phyloP scores from a whole-genome alignment of 2,329 filamentous ascomycete species.

The Colletotrichum sublineola region DNA sequence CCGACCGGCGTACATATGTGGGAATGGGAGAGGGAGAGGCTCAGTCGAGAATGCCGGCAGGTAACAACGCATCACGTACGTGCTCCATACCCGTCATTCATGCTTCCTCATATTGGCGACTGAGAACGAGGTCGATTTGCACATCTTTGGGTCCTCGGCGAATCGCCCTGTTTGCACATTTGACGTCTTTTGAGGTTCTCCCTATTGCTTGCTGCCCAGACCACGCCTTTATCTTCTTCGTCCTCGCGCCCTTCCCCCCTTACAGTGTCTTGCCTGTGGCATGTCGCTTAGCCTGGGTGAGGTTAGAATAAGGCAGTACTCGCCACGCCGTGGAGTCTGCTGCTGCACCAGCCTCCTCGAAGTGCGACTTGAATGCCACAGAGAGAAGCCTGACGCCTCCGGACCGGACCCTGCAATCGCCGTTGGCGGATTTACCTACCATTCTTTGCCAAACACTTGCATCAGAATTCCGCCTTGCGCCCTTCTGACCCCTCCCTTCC shows the following conservation, averaged over 20 bases:
- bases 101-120: neutral
- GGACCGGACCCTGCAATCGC: conserved; percentile 1
- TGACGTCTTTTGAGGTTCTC: neutral
- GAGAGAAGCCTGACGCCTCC: conserved; percentile 7
- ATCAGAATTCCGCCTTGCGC: neutral
- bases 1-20: neutral
- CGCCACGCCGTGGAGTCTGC: neutral
- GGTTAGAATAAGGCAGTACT: neutral
- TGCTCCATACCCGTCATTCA: neutral
- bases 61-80: neutral
- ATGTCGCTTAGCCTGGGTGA: neutral
- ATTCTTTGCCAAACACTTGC: neutral
- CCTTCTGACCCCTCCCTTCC: neutral
- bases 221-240: neutral
- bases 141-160: neutral
- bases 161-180: neutral
- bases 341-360: conserved; percentile 6
- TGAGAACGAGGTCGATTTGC: neutral
- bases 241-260: neutral
- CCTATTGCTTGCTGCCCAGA: neutral
- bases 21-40: neutral
- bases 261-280: neutral
- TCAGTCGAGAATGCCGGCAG: neutral
- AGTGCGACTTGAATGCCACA: neutral
- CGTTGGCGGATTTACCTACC: neutral